Base-by-base conservation (phyloP, 2,329 filamentous ascomycete genomes). In the Microdochium nivale region DNA sequence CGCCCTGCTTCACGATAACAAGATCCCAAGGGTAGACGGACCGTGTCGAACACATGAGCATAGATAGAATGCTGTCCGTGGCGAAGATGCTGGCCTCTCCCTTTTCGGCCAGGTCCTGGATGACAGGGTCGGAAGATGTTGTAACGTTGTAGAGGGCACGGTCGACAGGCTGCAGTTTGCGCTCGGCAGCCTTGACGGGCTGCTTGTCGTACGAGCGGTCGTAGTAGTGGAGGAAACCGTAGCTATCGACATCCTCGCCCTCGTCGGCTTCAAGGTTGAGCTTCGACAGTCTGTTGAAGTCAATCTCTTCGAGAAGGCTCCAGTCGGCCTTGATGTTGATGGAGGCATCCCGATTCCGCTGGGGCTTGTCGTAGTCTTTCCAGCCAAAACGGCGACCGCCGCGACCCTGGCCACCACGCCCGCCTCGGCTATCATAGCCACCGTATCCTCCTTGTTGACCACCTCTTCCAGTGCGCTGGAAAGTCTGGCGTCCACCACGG, bases 11-110 rank as follows among this genome's bases (percentile, higher is more conserved):
- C 56, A 90, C 78, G 65, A 99, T 95, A 67, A 99, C 87, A 63
- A 99, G 86, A 71, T 99, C 94, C 94, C 94, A 99, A 44, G 91
- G 91, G 78, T 97, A 97, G 57, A 99, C 89, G 53, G 90, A 96
- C 64, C 95, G 89, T 54, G 94, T 88, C 49, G 94, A 85, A 74
- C 94, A 99, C 94, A 99, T 99, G 63, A 99, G 86, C 90, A 96
- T 97, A 59, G 92, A 97, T 54, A 99, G 83, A 63, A 99, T 91
- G 73, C 87, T 96, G 71, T 96, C 91, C 46, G 94, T 96, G 57
- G 94, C 90, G 67, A 97, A 99, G 65, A 99, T 92, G 60, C 89
- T 94, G 47, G 91, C 94, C 74, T 96, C 91, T 65, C 95, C 84
- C 77, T 91, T 95, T 63, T 97, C 92, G 56, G 94, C 88, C 52